Evolutionary conservation across 352 stramenopile species (phyloP), one percentile per base, ranked within the genome.

Genomic region (Detonula confervacea): DNA sequence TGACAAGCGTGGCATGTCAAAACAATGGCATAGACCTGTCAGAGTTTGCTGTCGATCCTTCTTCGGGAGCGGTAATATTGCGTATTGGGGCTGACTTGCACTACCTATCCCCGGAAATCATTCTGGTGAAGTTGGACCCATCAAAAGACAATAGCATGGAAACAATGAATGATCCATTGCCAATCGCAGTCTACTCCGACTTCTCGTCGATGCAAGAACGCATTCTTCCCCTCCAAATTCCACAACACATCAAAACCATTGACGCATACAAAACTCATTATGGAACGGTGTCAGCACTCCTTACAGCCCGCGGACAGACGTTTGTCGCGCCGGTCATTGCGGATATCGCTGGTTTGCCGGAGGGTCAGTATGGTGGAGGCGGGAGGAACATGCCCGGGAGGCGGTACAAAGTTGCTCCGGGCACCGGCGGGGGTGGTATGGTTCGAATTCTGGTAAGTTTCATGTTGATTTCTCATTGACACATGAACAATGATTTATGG

Each of bases 81-180:
- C 52, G 86, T 0, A 83, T 91, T 64, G 88, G 88, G 16, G 88
- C 86, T 7, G 88, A 93, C 73, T 69, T 93, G 22, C 83, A 90
- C 69, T 70, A 67, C 3, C 61, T 92, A 47, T 29, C 44, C 11
- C 11, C 22, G 12, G 63, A 66, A 30, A 56, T 35, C 37, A 77
- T 87, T 33, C 4, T 62, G 47, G 49, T 33, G 12, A 86, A 80
- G 46, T 29, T 86, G 29, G 24, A 49, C 16, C 0, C 66, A 44
- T 29, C 1, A n/a, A 55, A 55, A 29, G 46, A 4, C 46, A 27
- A 55, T 2, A 22, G 3, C 3, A 35, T 18, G 20, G 47, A 57
- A 33, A 11, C 24, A 35, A 18, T 7, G 33, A 57, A 46, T 25
- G 2, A 20, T 24, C 59, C 37, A 22, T 44, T 91, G 0, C 69